Evolutionary conservation across 306 rosid genomes (phyloP).

Genomic region (Vicia faba): DNA sequence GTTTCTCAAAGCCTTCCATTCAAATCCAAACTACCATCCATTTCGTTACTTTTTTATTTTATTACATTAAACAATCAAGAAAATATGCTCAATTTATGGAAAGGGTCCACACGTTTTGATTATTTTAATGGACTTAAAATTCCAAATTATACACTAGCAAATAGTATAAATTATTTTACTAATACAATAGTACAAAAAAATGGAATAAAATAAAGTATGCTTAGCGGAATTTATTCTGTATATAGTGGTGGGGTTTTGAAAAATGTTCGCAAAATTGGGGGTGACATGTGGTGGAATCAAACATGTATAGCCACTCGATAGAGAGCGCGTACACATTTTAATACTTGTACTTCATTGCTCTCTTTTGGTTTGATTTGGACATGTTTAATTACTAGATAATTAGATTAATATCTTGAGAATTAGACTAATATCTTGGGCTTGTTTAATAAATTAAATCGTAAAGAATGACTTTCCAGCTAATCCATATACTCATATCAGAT

Average conservation of each 20-base stretch:
- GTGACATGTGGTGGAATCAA: slow-evolving; percentile 35
- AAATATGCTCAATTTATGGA: slow-evolving; percentile 5
- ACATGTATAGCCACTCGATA: slow-evolving; percentile 1
- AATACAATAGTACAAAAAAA: not conserved
- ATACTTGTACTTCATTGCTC: slow-evolving; percentile 37
- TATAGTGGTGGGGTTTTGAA: slow-evolving; percentile 44
- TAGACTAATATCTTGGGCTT: not conserved
- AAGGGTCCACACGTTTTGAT: slow-evolving; percentile 58
- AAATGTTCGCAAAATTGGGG: slow-evolving; percentile 39
- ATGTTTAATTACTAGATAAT: not conserved
- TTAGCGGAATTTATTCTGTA: slow-evolving; percentile 53
- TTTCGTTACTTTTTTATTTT: slow-evolving; percentile 5
- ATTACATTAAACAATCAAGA: not conserved
- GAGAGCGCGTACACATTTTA: slow-evolving; percentile 35
- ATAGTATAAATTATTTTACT: not conserved
- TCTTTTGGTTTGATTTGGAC: slow-evolving; percentile 1
- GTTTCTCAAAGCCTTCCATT: slow-evolving; percentile 45
- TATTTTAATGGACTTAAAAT: slow-evolving; percentile 12
- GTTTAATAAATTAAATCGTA: not conserved
- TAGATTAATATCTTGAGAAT: not conserved
- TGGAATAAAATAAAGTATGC: slow-evolving; percentile 37
- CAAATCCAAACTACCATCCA: slow-evolving; percentile 41
- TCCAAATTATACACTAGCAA: slow-evolving; percentile 16
- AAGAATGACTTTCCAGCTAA: slow-evolving; percentile 39
- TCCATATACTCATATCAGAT: slow-evolving; percentile 10